Conservation (phyloP, 805 yeast species). For the Lipomyces lipofer region DNA sequence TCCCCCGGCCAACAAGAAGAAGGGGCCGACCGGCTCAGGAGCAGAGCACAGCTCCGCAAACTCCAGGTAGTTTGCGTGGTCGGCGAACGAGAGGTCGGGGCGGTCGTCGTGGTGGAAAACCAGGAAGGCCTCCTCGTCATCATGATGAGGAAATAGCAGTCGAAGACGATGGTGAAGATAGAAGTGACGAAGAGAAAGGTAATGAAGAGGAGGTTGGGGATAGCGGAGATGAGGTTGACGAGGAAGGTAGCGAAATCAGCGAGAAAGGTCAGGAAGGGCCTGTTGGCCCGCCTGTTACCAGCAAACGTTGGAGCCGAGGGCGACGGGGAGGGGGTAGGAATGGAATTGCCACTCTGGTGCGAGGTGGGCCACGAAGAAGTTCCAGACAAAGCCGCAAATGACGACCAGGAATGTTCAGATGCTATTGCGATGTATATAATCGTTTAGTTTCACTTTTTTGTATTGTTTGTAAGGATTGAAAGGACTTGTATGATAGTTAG, state of each 20-base stretch:
- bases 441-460: background rate
- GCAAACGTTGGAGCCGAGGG: conserved; percentile 12
- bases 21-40: conserved; percentile 8
- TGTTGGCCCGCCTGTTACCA: conserved; percentile 6
- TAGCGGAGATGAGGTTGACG: conserved; percentile 10
- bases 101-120: conserved; percentile 4
- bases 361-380: conserved; percentile 18
- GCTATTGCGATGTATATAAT: too few relatives aligned
- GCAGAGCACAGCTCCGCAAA: background rate
- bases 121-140: background rate
- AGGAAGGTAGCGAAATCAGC: background rate
- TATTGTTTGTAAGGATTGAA: background rate
- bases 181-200: conserved; percentile 6
- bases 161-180: conserved; percentile 7
- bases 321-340: conserved; percentile 9
- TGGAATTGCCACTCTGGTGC: conserved; percentile 5
- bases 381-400: conserved; percentile 3
- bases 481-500: background rate
- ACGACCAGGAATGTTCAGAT: too few relatives aligned
- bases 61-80: background rate
- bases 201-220: conserved; percentile 11
- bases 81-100: conserved; percentile 13
- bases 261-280: conserved; percentile 26
- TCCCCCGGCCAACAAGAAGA: conserved; percentile 12
- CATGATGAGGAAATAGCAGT: conserved; percentile 5